A percentile compares a stretch with the other conserved stretches of the same genome.
phyloP scores from a whole-genome alignment of 306 rosid species.

The Pachyrhizus erosus region DNA sequence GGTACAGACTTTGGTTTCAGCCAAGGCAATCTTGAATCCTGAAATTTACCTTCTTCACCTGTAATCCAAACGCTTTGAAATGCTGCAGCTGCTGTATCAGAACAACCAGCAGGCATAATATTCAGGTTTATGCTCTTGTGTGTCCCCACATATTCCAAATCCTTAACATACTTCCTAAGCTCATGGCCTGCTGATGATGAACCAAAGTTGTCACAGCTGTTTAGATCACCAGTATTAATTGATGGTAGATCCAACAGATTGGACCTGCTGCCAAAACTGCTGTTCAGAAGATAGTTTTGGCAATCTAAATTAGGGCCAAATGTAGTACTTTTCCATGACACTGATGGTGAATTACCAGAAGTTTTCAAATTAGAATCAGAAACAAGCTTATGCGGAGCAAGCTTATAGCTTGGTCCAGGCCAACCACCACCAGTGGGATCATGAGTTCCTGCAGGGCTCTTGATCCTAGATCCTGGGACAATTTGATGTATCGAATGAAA shows the following conservation, averaged over 20 bases:
- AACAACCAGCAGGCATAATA: constrained; percentile 46
- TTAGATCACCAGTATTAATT: constrained; percentile 35
- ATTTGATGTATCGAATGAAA: constrained; percentile 36
- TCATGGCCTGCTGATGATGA: constrained; percentile 41
- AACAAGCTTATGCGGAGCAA: constrained; percentile 37
- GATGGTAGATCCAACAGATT: constrained; percentile 35
- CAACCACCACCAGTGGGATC: constrained; percentile 29
- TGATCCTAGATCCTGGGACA: constrained; percentile 33
- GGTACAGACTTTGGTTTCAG: constrained; percentile 39
- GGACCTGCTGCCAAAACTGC: constrained; percentile 40
- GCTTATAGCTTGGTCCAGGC: constrained; percentile 46
- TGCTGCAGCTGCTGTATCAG: neutral
- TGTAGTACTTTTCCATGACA: constrained; percentile 29
- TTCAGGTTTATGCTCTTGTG: constrained; percentile 58
- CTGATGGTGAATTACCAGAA: constrained; percentile 47
- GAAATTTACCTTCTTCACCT: constrained; percentile 30
- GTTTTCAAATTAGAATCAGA: constrained; percentile 31
- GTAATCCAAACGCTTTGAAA: constrained; percentile 18
- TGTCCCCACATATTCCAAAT: constrained; percentile 39
- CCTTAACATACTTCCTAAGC: constrained; percentile 31
- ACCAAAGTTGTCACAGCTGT: constrained; percentile 13
- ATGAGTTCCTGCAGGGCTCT: constrained; percentile 40
- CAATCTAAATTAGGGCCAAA: constrained; percentile 35
- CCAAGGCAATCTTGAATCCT: constrained; percentile 41
- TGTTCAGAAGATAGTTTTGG: constrained; percentile 36